phyloP scores from a whole-genome alignment of 768 basidiomycete genomes.

The Crucibulum laeve region DNA sequence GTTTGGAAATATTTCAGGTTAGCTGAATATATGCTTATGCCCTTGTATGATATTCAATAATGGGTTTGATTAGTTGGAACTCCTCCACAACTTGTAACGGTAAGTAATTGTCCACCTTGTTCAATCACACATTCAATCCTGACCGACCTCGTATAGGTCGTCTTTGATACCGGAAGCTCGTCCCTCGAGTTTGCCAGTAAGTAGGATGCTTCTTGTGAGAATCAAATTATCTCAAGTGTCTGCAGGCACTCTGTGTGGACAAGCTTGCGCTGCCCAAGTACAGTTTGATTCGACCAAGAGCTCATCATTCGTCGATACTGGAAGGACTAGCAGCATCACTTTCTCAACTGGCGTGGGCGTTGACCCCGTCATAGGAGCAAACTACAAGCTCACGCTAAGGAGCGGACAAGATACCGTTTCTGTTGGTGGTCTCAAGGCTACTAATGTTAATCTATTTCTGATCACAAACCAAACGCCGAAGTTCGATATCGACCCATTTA shows the following conservation, averaged over 20 bases:
- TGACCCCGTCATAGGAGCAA: slow-evolving; percentile 43
- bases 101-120: slow-evolving; percentile 13
- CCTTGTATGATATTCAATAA: background rate
- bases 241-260: slow-evolving; percentile 41
- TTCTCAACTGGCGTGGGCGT: slow-evolving; percentile 54
- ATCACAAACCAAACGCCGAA: slow-evolving; percentile 50
- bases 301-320: slow-evolving; percentile 45
- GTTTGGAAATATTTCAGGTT: slow-evolving; percentile 49
- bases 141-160: slow-evolving; percentile 28
- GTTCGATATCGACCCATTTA: slow-evolving; percentile 52
- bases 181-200: slow-evolving; percentile 45
- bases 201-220: slow-evolving; percentile 8
- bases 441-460: slow-evolving; percentile 37
- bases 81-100: slow-evolving; percentile 42
- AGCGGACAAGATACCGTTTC: slow-evolving; percentile 44
- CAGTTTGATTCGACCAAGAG: slow-evolving; percentile 45
- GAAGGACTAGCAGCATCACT: slow-evolving; percentile 36
- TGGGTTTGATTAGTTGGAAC: slow-evolving; percentile 36
- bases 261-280: slow-evolving; percentile 36
- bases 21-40: background rate
- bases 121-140: background rate
- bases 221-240: slow-evolving; percentile 5
- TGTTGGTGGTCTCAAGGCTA: slow-evolving; percentile 38
- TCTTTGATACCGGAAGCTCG: slow-evolving; percentile 55
- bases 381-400: slow-evolving; percentile 43